Base-by-base conservation (phyloP, 176 grass and related monocot species). In the Carex myosuroides region DNA sequence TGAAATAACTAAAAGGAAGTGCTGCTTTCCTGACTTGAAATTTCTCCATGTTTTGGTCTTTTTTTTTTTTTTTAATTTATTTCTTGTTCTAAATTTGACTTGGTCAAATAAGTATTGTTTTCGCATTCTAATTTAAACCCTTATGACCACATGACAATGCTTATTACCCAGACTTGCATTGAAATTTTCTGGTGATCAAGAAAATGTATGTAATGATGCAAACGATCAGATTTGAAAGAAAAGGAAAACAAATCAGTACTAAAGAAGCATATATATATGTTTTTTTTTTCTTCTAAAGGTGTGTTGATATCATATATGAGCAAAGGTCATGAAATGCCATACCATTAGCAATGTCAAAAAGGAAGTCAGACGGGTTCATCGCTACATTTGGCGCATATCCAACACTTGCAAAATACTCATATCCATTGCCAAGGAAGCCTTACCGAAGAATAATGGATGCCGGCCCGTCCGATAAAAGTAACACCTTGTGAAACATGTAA, bases 341-440 rank as follows among this genome's bases (percentile, higher is more conserved):
- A 90, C 89, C 89, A 37, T 87, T 87, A 65, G 89, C 85, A 50
- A 90, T 81, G 66, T 90, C 89, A 79, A 90, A 85, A 60, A 90
- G 89, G 81, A 90, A 90, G 10, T 90, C 89, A 1, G 89, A 72
- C 6, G 89, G 89, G 67, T 90, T 90, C 81, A 87, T 87, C 10
- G 81, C 57, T 0, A 87, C 44, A 0, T 50, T 80, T 7, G 89
- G 89, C 1, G 72, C 75, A 33, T 87, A 87, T 5, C 89, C 82
- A 14, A 85, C 20, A 37, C 65, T 74, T 39, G 85, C 85, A 58
- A 90, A 82, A 80, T 90, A 90, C 8, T n/a, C n/a, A n/a, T n/a
- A n/a, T 67, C 64, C 89, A 87, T 90, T 10, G 66, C 85, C 12
- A 44, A 62, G 29, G 82, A 85, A 16, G 44, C 89, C 16, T 39